Evolutionary conservation across 2,329 filamentous ascomycete genomes (phyloP), one percentile per base, ranked within the genome.

Genomic region (Elsinoe ampelina): DNA sequence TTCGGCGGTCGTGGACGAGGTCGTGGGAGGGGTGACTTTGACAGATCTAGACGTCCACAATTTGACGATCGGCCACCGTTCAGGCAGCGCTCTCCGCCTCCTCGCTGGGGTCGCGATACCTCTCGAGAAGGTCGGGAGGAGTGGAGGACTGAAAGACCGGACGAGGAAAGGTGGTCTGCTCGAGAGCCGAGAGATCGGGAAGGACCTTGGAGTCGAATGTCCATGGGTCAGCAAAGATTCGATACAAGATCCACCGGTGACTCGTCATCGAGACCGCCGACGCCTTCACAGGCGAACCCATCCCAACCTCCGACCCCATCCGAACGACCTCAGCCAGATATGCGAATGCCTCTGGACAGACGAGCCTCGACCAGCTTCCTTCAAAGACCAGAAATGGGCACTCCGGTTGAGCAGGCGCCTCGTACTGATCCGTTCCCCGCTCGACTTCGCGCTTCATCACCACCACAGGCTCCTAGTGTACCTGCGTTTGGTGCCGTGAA

Each of bases 41-140:
- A 76, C 10, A 74, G 79, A 30, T 74, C 74, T 41, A 69, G 77
- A 59, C 69, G 78, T 50, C 68, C 68, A 48, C 65, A 52, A 34
- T 35, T 64, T 39, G 75, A 75, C 47, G 75, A 75, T 22, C 69
- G 80, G 39, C 76, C 87, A 59, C 77, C 80, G 11, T 86, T 86
- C 62, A 72, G 76, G 56, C 79, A 78, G 15, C 65, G 68, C 4
- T 66, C 64, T 30, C 68, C 64, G 64, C 82, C 82, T 60, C 80
- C 82, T 57, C 66, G 73, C 32, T 70, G 73, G 58, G 85, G 85
- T 42, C 75, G 74, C 58, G 74, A 77, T 48, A 43, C 64, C 67
- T 60, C 70, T 64, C 61, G 73, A 68, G 55, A 72, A 38, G 64
- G 63, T 8, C 61, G 69, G 47, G 68, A 71, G 22, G 75, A 77